Evolutionary conservation across 129 eudicot genomes (phyloP), one percentile per base, ranked within the genome.

Genomic region (Artemisia tridentata): DNA sequence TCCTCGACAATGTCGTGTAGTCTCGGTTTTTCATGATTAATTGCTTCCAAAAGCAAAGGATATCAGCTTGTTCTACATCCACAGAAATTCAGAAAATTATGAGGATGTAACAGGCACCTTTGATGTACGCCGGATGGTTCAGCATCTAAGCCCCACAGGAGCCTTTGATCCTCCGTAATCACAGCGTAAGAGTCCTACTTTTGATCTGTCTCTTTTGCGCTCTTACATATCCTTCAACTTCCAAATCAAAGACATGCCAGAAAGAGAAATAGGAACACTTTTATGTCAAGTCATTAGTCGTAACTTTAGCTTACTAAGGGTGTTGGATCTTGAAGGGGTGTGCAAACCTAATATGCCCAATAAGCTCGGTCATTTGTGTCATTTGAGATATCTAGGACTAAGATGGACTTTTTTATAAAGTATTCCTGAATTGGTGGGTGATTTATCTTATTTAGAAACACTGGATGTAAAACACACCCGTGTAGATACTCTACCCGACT

Each of bases 251-350:
- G 90, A 85, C 57, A 77, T 34, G 8, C 77, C 86, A 2, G 88
- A 84, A 4, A 82, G 8, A 46, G 84, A 77, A 65, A 81, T 88
- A 14, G 88, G 86, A n/a, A 56, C 11, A 12, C 72, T 87, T 75
- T 67, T 87, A 56, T 55, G 38, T 43, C 48, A 72, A 43, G 65
- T 79, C 59, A 79, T 80, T 12, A 57, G 50, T 4, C 67, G 69
- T 11, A 71, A 79, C 3, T 80, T 65, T 34, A 62, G 80, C 20
- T 67, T 88, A 67, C 72, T 88, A 27, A 75, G 90, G 81, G 90
- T 85, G 78, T 86, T 88, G 59, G 95, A 88, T 76, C 86, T 88
- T 9, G 95, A 85, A 58, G 83, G 88, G 7, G 86, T 85, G 16
- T 64, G 68, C 79, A 85, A 74, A 62, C 87, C 88, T 11, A 75